Conservation (phyloP, 2,329 filamentous ascomycete genomes). For the Arthrobotrys sphaeroides region DNA sequence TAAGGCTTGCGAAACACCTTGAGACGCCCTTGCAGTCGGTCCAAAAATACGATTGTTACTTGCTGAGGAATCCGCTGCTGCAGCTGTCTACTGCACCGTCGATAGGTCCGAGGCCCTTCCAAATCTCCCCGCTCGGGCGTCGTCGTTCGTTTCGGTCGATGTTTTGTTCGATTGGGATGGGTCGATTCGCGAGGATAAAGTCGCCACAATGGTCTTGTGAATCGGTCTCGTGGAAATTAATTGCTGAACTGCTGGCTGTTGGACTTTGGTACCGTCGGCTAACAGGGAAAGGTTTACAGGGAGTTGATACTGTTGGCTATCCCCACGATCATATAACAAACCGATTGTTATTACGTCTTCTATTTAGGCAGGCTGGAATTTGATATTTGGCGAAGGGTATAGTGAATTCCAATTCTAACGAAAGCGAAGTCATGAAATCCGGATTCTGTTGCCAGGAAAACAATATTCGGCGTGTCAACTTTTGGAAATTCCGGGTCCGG, state of each 20-base stretch:
- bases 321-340: slow-evolving; percentile 19
- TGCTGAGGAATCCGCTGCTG: slow-evolving; percentile 16
- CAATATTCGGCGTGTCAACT: slow-evolving; percentile 1
- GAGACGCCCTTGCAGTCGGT: slow-evolving; percentile 33
- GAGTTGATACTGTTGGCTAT: slow-evolving; percentile 23
- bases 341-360: slow-evolving; percentile 1
- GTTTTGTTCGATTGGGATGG: slow-evolving; percentile 8
- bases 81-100: neutral
- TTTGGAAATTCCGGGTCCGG: neutral
- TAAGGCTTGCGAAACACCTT: slow-evolving; percentile 36
- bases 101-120: neutral
- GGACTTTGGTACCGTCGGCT: slow-evolving; percentile 20
- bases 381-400: slow-evolving; percentile 11
- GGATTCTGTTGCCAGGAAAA: neutral
- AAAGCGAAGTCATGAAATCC: slow-evolving; percentile 15
- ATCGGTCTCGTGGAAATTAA: neutral
- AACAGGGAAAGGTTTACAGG: slow-evolving; percentile 11
- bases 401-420: slow-evolving; percentile 23
- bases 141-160: neutral
- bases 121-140: neutral
- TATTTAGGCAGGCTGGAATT: slow-evolving; percentile 21
- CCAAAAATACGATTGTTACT: slow-evolving; percentile 50
- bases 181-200: neutral
- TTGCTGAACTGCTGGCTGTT: slow-evolving; percentile 23
- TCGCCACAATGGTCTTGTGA: slow-evolving; percentile 14